Conservation (phyloP, 2,329 filamentous ascomycete genomes). For the Diatrype stigma region DNA sequence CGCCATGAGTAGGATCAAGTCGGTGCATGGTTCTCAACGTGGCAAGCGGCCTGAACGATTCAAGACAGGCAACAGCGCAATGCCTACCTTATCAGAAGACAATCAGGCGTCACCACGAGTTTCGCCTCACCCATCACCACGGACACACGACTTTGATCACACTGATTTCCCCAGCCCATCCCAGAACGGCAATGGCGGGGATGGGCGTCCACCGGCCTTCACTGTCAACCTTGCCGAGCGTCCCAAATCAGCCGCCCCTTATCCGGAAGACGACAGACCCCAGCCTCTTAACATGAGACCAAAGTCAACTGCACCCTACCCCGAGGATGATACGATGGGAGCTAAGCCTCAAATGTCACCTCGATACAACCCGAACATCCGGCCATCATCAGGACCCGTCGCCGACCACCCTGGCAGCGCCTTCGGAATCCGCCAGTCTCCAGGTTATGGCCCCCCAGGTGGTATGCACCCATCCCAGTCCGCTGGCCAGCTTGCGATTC, state of each 20-base stretch:
- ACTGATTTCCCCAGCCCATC: conserved; percentile 45
- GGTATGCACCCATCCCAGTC: conserved; percentile 41
- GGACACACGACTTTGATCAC: conserved; percentile 36
- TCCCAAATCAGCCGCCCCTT: conserved; percentile 59
- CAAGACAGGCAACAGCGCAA: conserved; percentile 31
- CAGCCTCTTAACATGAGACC: conserved; percentile 44
- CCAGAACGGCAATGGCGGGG: conserved; percentile 32
- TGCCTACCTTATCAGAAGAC: conserved; percentile 48
- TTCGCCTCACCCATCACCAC: conserved; percentile 40
- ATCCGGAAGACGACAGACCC: conserved; percentile 64
- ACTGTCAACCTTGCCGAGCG: conserved; percentile 46
- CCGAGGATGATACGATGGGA: conserved; percentile 44
- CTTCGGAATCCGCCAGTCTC: conserved; percentile 48
- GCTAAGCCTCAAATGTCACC: conserved; percentile 30
- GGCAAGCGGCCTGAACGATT: conserved; percentile 59
- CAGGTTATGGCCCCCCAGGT: conserved; percentile 19
- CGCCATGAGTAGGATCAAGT: conserved; percentile 83
- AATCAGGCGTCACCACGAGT: conserved; percentile 27
- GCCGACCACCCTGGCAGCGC: conserved; percentile 48
- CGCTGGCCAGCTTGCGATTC: conserved; percentile 40
- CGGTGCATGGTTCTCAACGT: conserved; percentile 66
- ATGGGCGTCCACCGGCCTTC: conserved; percentile 44
- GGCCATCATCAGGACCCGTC: conserved; percentile 43
- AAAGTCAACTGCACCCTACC: conserved; percentile 48
- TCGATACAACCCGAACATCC: conserved; percentile 43